Evolutionary conservation across 2,329 filamentous ascomycete species (phyloP), one percentile per base, ranked within the genome.

Genomic region (Penicillium brevicompactum): DNA sequence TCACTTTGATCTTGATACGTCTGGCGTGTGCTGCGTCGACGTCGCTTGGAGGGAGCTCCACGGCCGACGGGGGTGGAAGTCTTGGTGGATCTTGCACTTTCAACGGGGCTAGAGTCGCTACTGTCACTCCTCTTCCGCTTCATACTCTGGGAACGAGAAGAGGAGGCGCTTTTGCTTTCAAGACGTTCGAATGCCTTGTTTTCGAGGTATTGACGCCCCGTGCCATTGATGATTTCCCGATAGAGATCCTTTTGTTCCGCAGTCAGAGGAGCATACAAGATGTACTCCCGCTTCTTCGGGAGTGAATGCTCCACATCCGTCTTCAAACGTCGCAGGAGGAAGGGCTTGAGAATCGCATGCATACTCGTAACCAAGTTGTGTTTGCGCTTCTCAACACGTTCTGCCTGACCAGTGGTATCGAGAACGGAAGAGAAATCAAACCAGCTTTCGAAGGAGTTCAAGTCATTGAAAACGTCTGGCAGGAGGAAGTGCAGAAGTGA

Each of bases 211-310:
- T 75, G 68, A 34, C 79, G 73, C 16, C 76, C 76, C 2, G 92
- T 95, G 49, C 89, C 86, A 64, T 96, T 91, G 1, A 97, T 77
- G 56, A 93, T 96, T 14, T 89, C 84, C 27, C 92, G 84, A 69
- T 99, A 99, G 0, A 99, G 76, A 53, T 97, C 93, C 2, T 92
- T 91, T 69, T 99, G 94, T 63, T 94, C 91, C 22, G 87, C 84
- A 0, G 92, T 96, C 75, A 99, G 86, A 0, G 94, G 94, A 0
- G 94, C 94, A 66, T 94, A 97, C 0, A 99, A 78, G 3, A 99
- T 90, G 63, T 99, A 99, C 72, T 99, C 94, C 27, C 94, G 85
- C 78, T 99, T 99, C 75, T 93, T 95, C 0, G 94, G 94, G n/a
- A 99, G 80, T 46, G 91, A 85, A 2, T 87, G 87, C 51, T 96